A percentile compares a stretch with the other conserved stretches of the same genome.
Conservation (phyloP, 2,329 filamentous ascomycete species). For the Zymoseptoria brevis region DNA sequence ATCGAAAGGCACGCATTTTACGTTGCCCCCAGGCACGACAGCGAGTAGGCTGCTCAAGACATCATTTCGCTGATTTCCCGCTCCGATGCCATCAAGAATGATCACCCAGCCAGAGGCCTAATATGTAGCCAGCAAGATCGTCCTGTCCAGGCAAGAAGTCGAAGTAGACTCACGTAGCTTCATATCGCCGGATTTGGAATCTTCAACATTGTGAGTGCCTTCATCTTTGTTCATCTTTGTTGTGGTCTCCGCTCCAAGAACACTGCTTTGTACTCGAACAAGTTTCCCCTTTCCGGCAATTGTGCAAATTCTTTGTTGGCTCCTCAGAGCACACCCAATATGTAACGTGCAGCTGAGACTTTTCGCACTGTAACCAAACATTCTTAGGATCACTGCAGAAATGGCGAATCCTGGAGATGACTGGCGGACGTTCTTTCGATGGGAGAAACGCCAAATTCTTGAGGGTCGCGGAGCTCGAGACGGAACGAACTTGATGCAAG, state of each 20-base stretch:
- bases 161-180: too few species aligned
- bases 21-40: too few species aligned
- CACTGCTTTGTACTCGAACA: neutral
- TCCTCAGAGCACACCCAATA: neutral
- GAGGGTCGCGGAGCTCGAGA: neutral
- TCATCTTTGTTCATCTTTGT: neutral
- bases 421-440: neutral
- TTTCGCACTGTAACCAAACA: neutral
- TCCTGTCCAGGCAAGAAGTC: neutral
- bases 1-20: too few species aligned
- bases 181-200: neutral
- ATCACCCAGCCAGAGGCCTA: too few species aligned
- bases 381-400: neutral
- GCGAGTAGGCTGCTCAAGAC: too few species aligned
- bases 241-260: neutral
- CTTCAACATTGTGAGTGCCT: neutral
- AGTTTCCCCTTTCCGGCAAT: neutral
- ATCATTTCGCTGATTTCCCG: too few species aligned
- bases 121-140: neutral
- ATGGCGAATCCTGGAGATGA: neutral
- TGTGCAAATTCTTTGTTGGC: neutral
- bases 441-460: neutral
- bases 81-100: too few species aligned
- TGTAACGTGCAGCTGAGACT: neutral
- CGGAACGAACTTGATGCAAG: neutral